phyloP scores from a whole-genome alignment of 305 asterid species.

The Solanum hybrid region DNA sequence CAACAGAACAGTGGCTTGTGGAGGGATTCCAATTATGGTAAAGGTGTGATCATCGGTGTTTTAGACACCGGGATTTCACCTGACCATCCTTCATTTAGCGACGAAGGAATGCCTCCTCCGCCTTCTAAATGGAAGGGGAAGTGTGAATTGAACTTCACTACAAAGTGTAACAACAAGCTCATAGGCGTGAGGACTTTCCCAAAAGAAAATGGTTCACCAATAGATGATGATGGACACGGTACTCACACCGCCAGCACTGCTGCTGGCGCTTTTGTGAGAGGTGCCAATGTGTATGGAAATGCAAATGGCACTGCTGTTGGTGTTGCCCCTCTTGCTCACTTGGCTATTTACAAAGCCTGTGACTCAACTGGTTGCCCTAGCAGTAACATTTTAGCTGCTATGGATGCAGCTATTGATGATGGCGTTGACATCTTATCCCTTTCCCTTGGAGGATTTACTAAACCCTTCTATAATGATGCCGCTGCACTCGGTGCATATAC shows the following conservation, averaged over 20 bases:
- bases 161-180: constrained; percentile 13
- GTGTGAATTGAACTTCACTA: neutral
- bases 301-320: constrained; percentile 24
- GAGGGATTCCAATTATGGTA: neutral
- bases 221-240: constrained; percentile 16
- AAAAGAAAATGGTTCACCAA: neutral
- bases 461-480: neutral
- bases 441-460: constrained; percentile 10
- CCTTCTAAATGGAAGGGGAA: constrained; percentile 13
- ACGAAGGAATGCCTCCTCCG: constrained; percentile 15
- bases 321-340: constrained; percentile 9
- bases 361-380: neutral
- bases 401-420: constrained; percentile 8
- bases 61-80: neutral
- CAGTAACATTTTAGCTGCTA: neutral
- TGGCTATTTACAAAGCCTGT: constrained; percentile 12
- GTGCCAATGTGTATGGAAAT: neutral
- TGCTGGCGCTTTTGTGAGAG: constrained; percentile 5
- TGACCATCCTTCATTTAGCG: constrained; percentile 11
- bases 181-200: neutral
- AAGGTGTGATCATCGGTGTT: neutral
- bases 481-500: neutral
- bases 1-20: constrained; percentile 9
- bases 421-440: neutral
- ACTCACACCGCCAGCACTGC: constrained; percentile 4